phyloP scores from a whole-genome alignment of 108 stramenopile species.

The Bacterosira constricta region DNA sequence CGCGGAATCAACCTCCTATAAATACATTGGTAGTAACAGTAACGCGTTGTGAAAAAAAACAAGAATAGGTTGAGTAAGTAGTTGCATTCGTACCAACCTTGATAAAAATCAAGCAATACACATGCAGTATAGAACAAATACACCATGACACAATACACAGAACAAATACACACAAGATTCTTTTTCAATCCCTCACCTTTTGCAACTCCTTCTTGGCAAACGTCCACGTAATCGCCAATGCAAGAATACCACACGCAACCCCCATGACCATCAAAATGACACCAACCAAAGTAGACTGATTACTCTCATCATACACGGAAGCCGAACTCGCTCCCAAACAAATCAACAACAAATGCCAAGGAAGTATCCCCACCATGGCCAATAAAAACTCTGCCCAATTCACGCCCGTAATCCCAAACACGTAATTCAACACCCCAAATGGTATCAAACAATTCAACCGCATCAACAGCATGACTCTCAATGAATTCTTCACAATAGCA shows the following conservation, averaged over 20 bases:
- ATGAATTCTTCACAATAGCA: constrained; percentile 30
- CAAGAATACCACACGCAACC: constrained; percentile 31
- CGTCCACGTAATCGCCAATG: constrained; percentile 45
- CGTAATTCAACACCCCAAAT: constrained; percentile 45
- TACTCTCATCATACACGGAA: not conserved
- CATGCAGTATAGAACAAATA: no score
- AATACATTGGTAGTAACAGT: not conserved
- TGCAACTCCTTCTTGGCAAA: constrained; percentile 52
- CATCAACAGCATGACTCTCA: constrained; percentile 41
- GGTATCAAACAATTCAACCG: constrained; percentile 41
- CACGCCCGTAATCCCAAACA: constrained; percentile 44
- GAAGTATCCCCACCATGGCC: constrained; percentile 32
- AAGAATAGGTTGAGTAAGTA: not conserved
- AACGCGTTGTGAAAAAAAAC: not conserved
- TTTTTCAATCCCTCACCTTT: constrained; percentile 38
- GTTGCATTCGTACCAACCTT: not conserved
- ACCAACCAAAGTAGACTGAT: not conserved
- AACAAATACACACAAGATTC: no score
- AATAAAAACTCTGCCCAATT: constrained; percentile 15
- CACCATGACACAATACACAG: no score
- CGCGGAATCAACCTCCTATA: not conserved
- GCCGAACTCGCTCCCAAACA: constrained; percentile 34
- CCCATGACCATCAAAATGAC: constrained; percentile 31
- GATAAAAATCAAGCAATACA: no score
- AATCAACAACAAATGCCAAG: constrained; percentile 44